Conservation (phyloP, 2,329 filamentous ascomycete species). For the Tolypocladium paradoxum region DNA sequence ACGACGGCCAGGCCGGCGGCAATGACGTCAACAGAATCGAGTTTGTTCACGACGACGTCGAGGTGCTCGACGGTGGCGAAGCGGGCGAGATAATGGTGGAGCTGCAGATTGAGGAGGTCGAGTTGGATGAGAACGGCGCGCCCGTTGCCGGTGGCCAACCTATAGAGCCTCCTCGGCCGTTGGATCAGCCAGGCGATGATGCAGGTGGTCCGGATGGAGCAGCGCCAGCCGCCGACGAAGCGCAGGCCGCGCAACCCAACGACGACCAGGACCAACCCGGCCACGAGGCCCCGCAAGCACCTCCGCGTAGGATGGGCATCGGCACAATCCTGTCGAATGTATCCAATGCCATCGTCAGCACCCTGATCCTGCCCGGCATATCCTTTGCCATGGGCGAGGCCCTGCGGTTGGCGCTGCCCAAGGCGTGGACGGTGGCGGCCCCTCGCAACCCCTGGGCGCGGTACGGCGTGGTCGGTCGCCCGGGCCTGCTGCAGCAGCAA, state of each 20-base stretch:
- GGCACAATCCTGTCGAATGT: slow-evolving; percentile 29
- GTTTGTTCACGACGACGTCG: slow-evolving; percentile 5
- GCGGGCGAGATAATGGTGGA: slow-evolving; percentile 19
- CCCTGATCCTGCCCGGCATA: slow-evolving; percentile 70
- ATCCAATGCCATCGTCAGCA: slow-evolving; percentile 39
- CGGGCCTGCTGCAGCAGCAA: slow-evolving; percentile 65
- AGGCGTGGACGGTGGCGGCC: slow-evolving; percentile 48
- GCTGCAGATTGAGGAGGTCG: slow-evolving; percentile 21
- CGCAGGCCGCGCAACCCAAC: not conserved
- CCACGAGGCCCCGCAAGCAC: slow-evolving; percentile 23
- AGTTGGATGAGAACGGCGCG: slow-evolving; percentile 26
- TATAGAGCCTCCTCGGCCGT: not conserved
- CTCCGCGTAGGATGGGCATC: slow-evolving; percentile 21
- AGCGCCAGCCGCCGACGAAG: not conserved
- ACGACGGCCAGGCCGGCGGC: slow-evolving; percentile 12
- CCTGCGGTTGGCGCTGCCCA: slow-evolving; percentile 57
- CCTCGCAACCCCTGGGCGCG: slow-evolving; percentile 12
- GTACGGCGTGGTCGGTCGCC: slow-evolving; percentile 24
- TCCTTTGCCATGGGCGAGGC: slow-evolving; percentile 70
- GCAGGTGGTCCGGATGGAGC: not conserved
- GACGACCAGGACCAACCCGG: slow-evolving; percentile 2
- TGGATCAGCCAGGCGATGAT: not conserved
- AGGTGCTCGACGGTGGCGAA: not conserved
- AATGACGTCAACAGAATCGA: slow-evolving; percentile 8
- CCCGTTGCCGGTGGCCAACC: slow-evolving; percentile 9